Evolutionary conservation across 2,329 filamentous ascomycete species (phyloP), one percentile per base, ranked within the genome.

Genomic region (Phialophora chinensis): DNA sequence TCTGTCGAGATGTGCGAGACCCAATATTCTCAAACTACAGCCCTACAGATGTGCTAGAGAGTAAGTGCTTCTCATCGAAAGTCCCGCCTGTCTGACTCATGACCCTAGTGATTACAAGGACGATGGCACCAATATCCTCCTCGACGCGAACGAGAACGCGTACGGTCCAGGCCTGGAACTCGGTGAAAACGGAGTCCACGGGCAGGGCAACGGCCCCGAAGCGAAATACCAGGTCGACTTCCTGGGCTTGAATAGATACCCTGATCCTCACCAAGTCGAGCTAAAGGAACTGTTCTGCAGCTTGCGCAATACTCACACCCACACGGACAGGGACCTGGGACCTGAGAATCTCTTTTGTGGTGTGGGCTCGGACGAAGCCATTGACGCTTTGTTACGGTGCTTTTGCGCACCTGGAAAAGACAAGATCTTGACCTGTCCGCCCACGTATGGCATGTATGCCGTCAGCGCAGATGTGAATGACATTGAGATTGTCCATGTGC

Each of bases 101-200:
- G 70, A 73, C 59, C 75, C 59, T 76, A 96, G 92, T 82, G 95
- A 99, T 86, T 98, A 99, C 86, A 97, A 99, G 82, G 94, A 99
- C 78, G 91, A 99, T 77, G 95, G 95, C 72, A 94, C 89, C 66
- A 98, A 98, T 76, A 88, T 98, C 74, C 89, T 99, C 60, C 90
- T 99, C 72, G 95, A 99, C 77, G 95, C 95, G 73, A 99, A 99
- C 75, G 95, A 99, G 82, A 99, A 99, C 76, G 93, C 95, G 66
- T 97, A 90, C 75, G 95, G 95, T 0, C 94, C 95, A 0, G 90
- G 91, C 1, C 82, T 97, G 57, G 81, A 83, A 58, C 79, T 86
- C 11, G 77, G 83, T 60, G 78, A 82, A 56, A 76, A 80, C 1
- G 75, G 73, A 29, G 71, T 71, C 50, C 80, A 80, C 38, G 74